Base-by-base conservation (phyloP, 371 early-diverging fungal genomes). In the Actinomucor elegans region DNA sequence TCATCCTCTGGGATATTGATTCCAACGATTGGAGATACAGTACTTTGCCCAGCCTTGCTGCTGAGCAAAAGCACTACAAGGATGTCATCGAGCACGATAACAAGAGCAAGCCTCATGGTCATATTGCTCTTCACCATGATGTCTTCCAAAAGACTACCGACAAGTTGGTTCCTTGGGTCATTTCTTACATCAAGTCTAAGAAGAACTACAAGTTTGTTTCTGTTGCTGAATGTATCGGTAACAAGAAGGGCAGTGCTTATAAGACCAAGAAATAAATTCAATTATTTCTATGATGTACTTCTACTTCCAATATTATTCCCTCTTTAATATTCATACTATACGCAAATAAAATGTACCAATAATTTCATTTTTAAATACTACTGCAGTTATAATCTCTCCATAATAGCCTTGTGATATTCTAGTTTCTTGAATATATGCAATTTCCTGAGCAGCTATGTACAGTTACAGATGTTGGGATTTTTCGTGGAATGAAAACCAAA, bases 91-190 rank as follows among this genome's bases (percentile, higher is more conserved):
- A 59, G 26, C 38, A 41, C 9, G 65, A 65, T n/a, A 36, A 28
- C 49, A 44, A 55, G 52, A 44, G 36, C 4, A 55, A 62, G 18
- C 55, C 56, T 40, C 52, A 54, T n/a, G 65, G 65, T 15, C 65
- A 65, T 23, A 65, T 65, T 34, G 55, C 65, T 37, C 65, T 65
- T 32, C 60, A 65, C 11, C 65, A 65, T 32, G 65, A 81, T 52
- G 76, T 79, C 42, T 68, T 75, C 61, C 34, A 68, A 54, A 73
- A 73, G 56, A 74, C 78, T 20, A 77, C 66, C 26, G 69, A 67
- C 0, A 42, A 65, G 40, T 59, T 77, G 40, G 67, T 69, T 38
- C 71, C 64, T 26, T 57, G 58, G 51, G 65, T 77, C 32, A 77
- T 75, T 38, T 52, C 63, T 5, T 65, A 68, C 33, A 68, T 81